Conservation (phyloP, 306 rosid genomes). For the Abrus pulchellus region DNA sequence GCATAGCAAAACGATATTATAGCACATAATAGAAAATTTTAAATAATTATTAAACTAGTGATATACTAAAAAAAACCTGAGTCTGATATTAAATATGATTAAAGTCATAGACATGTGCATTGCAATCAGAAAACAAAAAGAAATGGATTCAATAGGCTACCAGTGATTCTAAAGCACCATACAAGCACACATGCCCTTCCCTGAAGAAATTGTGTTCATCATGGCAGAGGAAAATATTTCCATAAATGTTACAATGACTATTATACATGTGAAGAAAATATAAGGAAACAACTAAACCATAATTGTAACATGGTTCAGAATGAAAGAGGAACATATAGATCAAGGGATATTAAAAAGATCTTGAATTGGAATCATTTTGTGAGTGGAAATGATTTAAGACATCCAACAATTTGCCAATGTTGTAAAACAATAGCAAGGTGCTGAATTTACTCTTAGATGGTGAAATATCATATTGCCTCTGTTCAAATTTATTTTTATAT, state of each 20-base stretch:
- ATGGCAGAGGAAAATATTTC: background rate
- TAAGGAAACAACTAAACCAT: conserved; percentile 16
- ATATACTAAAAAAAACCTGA: conserved; percentile 5
- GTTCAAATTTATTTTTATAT: no score
- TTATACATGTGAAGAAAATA: conserved; percentile 11
- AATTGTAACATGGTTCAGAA: background rate
- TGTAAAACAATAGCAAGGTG: conserved; percentile 4
- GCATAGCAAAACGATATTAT: background rate
- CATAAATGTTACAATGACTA: conserved; percentile 14
- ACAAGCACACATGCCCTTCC: background rate
- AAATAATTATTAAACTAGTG: conserved; percentile 16
- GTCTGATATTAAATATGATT: conserved; percentile 27
- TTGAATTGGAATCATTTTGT: background rate
- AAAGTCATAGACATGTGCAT: background rate
- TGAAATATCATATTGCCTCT: background rate
- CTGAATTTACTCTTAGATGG: background rate
- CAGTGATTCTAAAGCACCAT: conserved; percentile 23
- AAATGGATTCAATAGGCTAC: conserved; percentile 17
- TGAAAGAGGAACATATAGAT: conserved; percentile 4
- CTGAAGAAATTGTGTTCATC: no score
- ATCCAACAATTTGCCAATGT: background rate
- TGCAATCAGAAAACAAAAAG: conserved; percentile 30
- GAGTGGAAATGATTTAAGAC: background rate
- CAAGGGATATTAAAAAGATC: background rate
- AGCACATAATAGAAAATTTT: conserved; percentile 25